Percentiles rank a stretch among this genome's conserved stretches.
Conservation (phyloP, 2,329 filamentous ascomycete genomes). For the Calonectria hongkongensis region DNA sequence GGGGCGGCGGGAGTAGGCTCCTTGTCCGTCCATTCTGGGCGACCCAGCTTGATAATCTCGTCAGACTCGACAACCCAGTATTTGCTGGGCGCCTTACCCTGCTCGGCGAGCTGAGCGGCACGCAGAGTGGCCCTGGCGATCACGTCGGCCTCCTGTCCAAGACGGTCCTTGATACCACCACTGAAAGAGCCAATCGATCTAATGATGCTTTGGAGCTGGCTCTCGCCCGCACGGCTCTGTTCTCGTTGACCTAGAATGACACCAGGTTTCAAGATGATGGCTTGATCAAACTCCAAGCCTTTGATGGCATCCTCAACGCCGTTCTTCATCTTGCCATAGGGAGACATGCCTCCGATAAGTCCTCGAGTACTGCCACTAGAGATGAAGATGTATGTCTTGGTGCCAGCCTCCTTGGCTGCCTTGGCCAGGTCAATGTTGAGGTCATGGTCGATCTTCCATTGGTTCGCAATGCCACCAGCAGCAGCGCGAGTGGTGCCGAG, state of each 20-base stretch:
- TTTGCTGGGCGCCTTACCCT: constrained; percentile 76
- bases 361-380: constrained; percentile 73
- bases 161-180: constrained; percentile 75
- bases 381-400: constrained; percentile 85
- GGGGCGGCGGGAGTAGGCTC: constrained; percentile 27
- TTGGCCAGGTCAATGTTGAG: constrained; percentile 87
- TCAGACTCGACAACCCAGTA: constrained; percentile 75
- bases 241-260: constrained; percentile 83
- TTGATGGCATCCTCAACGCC: constrained; percentile 88
- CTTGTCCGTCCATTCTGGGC: constrained; percentile 69
- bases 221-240: constrained; percentile 75
- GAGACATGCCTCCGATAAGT: constrained; percentile 64
- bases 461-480: constrained; percentile 85
- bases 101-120: constrained; percentile 74
- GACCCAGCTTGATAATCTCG: constrained; percentile 82
- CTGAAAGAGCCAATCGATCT: constrained; percentile 73
- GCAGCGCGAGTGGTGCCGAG: constrained; percentile 86
- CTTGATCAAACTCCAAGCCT: constrained; percentile 83
- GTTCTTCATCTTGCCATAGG: constrained; percentile 84
- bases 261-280: constrained; percentile 84
- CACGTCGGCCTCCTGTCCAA: constrained; percentile 84
- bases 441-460: constrained; percentile 92
- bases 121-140: constrained; percentile 81
- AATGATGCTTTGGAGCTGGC: constrained; percentile 73
- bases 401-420: constrained; percentile 83